phyloP scores from a whole-genome alignment of 495 filamentous ascomycete species.

The Hypoxylon fuscum region DNA sequence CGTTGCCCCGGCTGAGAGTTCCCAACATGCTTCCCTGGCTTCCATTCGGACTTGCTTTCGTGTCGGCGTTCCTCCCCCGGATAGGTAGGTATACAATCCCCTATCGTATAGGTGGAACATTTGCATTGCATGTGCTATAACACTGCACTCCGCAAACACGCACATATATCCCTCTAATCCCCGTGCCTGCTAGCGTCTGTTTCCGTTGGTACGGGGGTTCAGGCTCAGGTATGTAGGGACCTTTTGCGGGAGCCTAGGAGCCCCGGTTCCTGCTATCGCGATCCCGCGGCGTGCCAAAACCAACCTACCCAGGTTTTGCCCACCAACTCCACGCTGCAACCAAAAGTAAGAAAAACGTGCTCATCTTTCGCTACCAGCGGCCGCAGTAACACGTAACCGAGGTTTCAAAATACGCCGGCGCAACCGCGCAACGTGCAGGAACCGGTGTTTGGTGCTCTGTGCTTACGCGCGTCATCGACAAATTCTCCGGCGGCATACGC shows the following conservation, averaged over 20 bases:
- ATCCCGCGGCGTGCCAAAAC: too few species aligned
- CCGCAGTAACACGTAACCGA: neutral
- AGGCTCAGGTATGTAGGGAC: neutral
- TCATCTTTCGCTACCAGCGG: neutral
- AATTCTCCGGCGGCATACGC: constrained; percentile 3
- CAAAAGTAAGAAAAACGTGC: too few species aligned
- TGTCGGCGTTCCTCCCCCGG: neutral
- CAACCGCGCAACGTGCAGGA: neutral
- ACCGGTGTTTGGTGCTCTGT: neutral
- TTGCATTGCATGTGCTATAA: neutral
- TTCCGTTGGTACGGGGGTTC: neutral
- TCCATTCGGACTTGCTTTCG: neutral
- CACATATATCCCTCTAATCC: neutral
- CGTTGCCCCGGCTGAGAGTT: neutral
- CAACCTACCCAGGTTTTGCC: too few species aligned
- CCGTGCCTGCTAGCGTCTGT: neutral
- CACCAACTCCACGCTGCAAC: too few species aligned
- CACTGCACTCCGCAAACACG: neutral
- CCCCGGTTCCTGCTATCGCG: neutral
- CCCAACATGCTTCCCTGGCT: neutral
- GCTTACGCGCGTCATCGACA: constrained; percentile 1
- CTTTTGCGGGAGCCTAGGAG: neutral
- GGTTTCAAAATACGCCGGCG: neutral
- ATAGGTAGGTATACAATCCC: neutral
- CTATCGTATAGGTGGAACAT: neutral